These are phyloP conservation scores for Globisporangium iwayamae DNA, from an alignment of 352 stramenopile genomes.

Conservation along the genomic window DNA sequence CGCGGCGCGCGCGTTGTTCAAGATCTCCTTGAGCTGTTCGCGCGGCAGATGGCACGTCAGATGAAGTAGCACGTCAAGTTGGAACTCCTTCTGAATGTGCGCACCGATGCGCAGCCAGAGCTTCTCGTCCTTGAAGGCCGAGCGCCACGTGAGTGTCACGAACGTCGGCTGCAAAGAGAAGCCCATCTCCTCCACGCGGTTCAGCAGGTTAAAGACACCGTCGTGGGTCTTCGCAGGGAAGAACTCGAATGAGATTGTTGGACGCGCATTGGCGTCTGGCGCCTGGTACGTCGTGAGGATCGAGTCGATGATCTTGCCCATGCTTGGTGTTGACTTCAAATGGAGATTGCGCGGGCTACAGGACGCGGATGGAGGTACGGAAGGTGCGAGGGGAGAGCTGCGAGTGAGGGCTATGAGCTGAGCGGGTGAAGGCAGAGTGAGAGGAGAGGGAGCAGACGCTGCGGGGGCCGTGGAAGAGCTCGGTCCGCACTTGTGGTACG, in stretches of 20 bases:
- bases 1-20: constrained; percentile 60
- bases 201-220: constrained; percentile 81
- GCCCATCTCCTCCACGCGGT: constrained; percentile 85
- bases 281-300: constrained; percentile 52
- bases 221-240: constrained; percentile 86
- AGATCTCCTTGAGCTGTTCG: constrained; percentile 59
- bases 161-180: constrained; percentile 82
- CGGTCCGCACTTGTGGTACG: not conserved
- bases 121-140: constrained; percentile 85
- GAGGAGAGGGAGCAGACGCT: constrained; percentile 7
- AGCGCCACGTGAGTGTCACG: constrained; percentile 88
- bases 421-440: not conserved
- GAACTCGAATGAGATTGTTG: constrained; percentile 85
- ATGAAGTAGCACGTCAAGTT: constrained; percentile 79
- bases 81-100: constrained; percentile 86
- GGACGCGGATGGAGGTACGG: not conserved
- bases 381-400: not conserved
- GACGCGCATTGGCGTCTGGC: constrained; percentile 28
- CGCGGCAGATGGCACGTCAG: constrained; percentile 75
- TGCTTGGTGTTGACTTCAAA: constrained; percentile 10
- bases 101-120: constrained; percentile 88
- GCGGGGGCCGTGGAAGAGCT: not conserved
- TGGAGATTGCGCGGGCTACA: not conserved
- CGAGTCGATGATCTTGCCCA: constrained; percentile 85
- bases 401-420: not conserved